Evolutionary conservation across 768 basidiomycete species (phyloP), one percentile per base, ranked within the genome.

Genomic region (Leccinum rimulosum): DNA sequence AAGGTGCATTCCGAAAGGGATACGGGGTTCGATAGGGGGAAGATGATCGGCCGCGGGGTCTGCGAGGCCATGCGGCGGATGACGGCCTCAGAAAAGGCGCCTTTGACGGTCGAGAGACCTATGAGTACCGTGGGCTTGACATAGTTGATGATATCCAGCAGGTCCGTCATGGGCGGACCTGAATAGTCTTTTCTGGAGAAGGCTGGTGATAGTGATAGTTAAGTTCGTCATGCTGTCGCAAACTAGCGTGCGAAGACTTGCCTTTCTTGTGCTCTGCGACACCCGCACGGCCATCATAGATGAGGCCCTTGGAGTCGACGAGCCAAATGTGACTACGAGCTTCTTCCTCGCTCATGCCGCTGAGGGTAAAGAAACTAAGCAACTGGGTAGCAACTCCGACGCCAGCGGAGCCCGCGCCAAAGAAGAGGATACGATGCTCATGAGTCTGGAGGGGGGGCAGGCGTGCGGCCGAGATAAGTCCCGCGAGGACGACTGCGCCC

Each of bases 301-400:
- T 84, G 35, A 97, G 80, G 25, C 94, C 94, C 76, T 91, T 85
- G 3, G 91, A 92, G 72, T 95, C 93, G 49, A 91, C 87, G 27
- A 94, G 80, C 79, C 85, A 96, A 70, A 97, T 91, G 49, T 80
- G 80, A 56, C 78, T 75, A 57, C 86, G 84, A 19, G 94, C 94
- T 71, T 95, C 84, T 61, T 93, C 84, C 64, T 84, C 80, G 5
- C 83, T 81, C 68, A 95, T 71, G 27, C 94, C 92, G 64, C 88
- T 81, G 61, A 91, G 74, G 38, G 83, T 91, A 80, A 95, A 94
- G 82, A 95, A 96, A 72, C 88, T 90, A 79, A 87, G 84, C 54
- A 93, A 77, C 71, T 96, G 93, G 76, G 84, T 86, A 58, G 89
- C 95, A 49, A 98, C 95, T 50, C 95, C 95, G 55, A 97, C 90